Evolutionary conservation across 768 basidiomycete genomes (phyloP).

Genomic region (Mycena filopes): DNA sequence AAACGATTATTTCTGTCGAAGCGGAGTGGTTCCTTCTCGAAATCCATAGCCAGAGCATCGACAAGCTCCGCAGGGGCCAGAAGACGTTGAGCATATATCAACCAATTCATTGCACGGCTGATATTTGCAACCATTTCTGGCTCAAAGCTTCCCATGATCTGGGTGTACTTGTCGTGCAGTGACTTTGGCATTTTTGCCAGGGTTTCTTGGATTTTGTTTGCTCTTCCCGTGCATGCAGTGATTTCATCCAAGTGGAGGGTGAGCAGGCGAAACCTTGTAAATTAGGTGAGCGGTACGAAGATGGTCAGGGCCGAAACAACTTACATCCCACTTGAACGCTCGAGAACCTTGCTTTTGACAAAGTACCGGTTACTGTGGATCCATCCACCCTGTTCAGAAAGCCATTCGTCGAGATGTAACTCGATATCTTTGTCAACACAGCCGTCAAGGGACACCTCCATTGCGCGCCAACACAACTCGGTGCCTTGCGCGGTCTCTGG

Average conservation of each 20-base stretch:
- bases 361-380: background rate
- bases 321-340: conserved; percentile 22
- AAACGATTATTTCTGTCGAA: background rate
- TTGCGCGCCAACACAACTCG: background rate
- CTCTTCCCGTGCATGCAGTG: conserved; percentile 20
- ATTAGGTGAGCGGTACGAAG: too few species aligned
- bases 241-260: conserved; percentile 36
- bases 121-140: conserved; percentile 18
- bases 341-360: conserved; percentile 11
- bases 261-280: conserved; percentile 38
- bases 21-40: background rate
- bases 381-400: conserved; percentile 7
- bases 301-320: background rate
- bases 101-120: conserved; percentile 5
- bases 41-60: background rate
- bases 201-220: conserved; percentile 23
- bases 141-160: conserved; percentile 35
- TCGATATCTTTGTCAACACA: conserved; percentile 17
- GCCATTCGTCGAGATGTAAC: background rate
- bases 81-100: background rate
- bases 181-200: conserved; percentile 31
- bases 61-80: background rate
- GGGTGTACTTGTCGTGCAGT: conserved; percentile 34
- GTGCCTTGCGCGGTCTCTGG: conserved; percentile 22
- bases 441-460: background rate